A percentile compares a stretch with the other conserved stretches of the same genome.
phyloP scores from a whole-genome alignment of 768 basidiomycete species.

The Mycena metata region DNA sequence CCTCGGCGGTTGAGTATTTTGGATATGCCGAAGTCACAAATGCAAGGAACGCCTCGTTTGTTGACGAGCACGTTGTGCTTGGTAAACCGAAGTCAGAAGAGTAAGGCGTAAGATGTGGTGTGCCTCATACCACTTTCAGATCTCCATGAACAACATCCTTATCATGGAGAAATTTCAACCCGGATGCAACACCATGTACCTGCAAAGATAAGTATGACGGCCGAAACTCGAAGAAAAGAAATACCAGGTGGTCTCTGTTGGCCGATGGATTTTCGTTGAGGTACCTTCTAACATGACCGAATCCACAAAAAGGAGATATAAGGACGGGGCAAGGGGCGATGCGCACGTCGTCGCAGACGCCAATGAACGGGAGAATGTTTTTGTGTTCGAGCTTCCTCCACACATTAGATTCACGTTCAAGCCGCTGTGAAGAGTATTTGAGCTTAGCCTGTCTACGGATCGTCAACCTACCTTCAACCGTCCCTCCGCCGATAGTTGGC shows the following conservation, averaged over 20 bases:
- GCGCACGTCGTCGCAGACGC: slow-evolving; percentile 21
- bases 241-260: slow-evolving; percentile 5
- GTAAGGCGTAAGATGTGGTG: slow-evolving; percentile 5
- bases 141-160: slow-evolving; percentile 28
- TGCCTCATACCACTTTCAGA: slow-evolving; percentile 25
- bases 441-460: not conserved
- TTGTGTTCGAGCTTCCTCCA: slow-evolving; percentile 25
- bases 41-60: no score
- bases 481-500: slow-evolving; percentile 15
- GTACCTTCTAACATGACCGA: slow-evolving; percentile 22
- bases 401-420: slow-evolving; percentile 23
- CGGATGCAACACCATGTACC: slow-evolving; percentile 25
- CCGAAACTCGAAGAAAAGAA: not conserved
- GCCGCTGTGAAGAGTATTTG: slow-evolving; percentile 15
- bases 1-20: no score
- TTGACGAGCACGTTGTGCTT: not conserved
- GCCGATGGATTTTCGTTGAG: slow-evolving; percentile 22
- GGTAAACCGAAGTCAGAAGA: slow-evolving; percentile 2
- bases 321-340: slow-evolving; percentile 21
- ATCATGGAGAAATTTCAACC: slow-evolving; percentile 28
- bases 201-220: slow-evolving; percentile 9
- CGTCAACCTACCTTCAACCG: slow-evolving; percentile 14
- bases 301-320: slow-evolving; percentile 26
- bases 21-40: no score
- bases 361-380: slow-evolving; percentile 31